Evolutionary conservation across 441 rosid species (phyloP), one percentile per base, ranked within the genome.

Genomic region (Pelargonium citronellum): DNA sequence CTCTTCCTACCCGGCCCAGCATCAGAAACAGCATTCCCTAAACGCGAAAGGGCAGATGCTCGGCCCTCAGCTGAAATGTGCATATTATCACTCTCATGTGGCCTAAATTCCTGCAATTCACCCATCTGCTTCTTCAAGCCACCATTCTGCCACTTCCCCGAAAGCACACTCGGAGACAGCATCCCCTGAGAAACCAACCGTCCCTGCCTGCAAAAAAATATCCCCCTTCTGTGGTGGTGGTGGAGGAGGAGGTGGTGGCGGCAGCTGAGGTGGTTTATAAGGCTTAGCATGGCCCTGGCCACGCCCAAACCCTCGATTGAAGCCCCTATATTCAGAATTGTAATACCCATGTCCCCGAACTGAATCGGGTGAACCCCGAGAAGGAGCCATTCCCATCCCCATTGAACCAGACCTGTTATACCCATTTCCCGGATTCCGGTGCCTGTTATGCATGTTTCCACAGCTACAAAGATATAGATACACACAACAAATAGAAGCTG

Each of bases 151-250:
- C 92, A 87, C 84, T 89, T 89, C 39, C 83, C 81, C 19, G 90
- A 77, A 57, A 91, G 86, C 77, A 77, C 83, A 73, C 75, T 82
- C 8, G 85, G 81, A 12, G 96, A 85, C 57, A 90, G 68, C 67
- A 86, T 74, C 43, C 97, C 97, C 79, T 87, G 89, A 77, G 95
- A 89, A 69, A 88, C 96, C 79, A 95, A 85, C 71, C 91, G 87
- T 51, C 99, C 99, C 97, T 4, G 97, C 99, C 81, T 91, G 93
- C 90, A 91, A 82, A 78, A 91, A 82, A 64, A 91, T 72, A 64
- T 84, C 88, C 6, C 66, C 70, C 20, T 82, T 79, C 76, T 82
- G 88, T 10, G 83, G 88, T 3, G 80, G 79, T 0, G 86, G 41
- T 37, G 41, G 41, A 37, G 41, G 41, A 37, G 82, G 88, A 8